Base-by-base conservation (phyloP, 1,139 yeast species). In the Yamadazyma sp. region DNA sequence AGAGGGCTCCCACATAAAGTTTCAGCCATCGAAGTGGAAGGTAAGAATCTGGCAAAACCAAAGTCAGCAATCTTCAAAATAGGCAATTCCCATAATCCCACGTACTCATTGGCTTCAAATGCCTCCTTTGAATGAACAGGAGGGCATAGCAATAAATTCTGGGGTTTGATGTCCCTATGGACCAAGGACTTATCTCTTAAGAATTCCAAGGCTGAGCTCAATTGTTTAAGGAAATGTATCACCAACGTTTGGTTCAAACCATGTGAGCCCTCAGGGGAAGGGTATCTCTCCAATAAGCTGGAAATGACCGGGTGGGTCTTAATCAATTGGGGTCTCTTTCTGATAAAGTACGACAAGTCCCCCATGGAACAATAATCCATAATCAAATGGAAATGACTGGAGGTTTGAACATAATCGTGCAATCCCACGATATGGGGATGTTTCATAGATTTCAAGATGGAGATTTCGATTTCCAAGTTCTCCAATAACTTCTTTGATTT, bases 341-440 rank as follows among this genome's bases (percentile, higher is more conserved):
- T 78, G 39, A 92, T 89, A 51, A 92, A 84, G 54, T 82, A 87
- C 0, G 95, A 86, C 44, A 92, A 72, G 62, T 92, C 98, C 8
- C 98, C 98, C 61, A 92, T 70, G 0, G 97, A 82, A 58, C 98
- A 92, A 63, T 88, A 92, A 58, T 92, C 97, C 97, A 92, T 92
- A n/a, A 90, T 80, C 47, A 92, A 69, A 61, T 88, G 94, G 64
- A 89, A 87, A 61, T 90, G 88, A 9, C 85, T 69, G 9, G 79
- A 60, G 0, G 96, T 85, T 54, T 87, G 85, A 45, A 82, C 80
- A 57, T 87, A 88, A 53, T 90, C 97, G 40, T 86, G 62, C 35
- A 92, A 68, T 11, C 85, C 83, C 3, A 92, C 98, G 37, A 92
- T 86, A 59, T 92, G 97, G 3, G 97, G 96, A 55, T 92, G 96